phyloP scores from a whole-genome alignment of 2,329 filamentous ascomycete species.

The Neodidymelliopsis sp. region DNA sequence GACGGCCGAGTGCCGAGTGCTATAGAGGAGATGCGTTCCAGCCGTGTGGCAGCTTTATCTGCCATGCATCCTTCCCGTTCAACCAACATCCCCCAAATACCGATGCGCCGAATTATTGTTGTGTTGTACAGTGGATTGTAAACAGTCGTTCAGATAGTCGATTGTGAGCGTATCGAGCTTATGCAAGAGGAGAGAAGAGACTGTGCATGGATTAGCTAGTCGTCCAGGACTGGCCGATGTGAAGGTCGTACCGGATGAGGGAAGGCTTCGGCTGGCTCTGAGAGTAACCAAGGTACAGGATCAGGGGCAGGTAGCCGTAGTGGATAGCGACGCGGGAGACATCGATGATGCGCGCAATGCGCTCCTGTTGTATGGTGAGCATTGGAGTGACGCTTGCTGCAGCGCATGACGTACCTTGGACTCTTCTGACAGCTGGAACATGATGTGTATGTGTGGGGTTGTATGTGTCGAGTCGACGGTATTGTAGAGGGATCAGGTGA shows the following conservation, averaged over 20 bases:
- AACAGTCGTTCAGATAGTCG: slow-evolving; percentile 23
- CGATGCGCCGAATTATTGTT: slow-evolving; percentile 37
- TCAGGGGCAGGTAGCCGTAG: slow-evolving; percentile 96
- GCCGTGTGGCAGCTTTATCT: slow-evolving; percentile 3
- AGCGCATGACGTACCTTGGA: slow-evolving; percentile 73
- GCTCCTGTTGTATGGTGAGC: slow-evolving; percentile 71
- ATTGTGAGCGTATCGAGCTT: slow-evolving; percentile 19
- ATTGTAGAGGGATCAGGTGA: neutral
- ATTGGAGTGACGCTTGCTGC: neutral
- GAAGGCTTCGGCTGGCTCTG: slow-evolving; percentile 91
- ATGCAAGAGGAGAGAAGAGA: slow-evolving; percentile 51
- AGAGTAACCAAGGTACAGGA: slow-evolving; percentile 97
- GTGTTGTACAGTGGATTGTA: slow-evolving; percentile 42
- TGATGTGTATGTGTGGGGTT: slow-evolving; percentile 45
- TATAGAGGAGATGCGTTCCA: slow-evolving; percentile 22
- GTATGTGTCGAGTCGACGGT: neutral
- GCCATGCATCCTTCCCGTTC: slow-evolving; percentile 15
- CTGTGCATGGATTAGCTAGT: slow-evolving; percentile 33
- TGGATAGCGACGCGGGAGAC: slow-evolving; percentile 92
- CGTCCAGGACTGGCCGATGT: neutral
- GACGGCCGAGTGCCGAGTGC: slow-evolving; percentile 23
- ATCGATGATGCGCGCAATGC: slow-evolving; percentile 96
- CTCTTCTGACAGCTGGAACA: slow-evolving; percentile 84
- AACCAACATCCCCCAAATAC: slow-evolving; percentile 24
- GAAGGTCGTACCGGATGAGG: slow-evolving; percentile 67